These are phyloP conservation scores for Naganishia liquefaciens DNA, from an alignment of 1,284 basidiomycete species.

Conservation along the genomic window DNA sequence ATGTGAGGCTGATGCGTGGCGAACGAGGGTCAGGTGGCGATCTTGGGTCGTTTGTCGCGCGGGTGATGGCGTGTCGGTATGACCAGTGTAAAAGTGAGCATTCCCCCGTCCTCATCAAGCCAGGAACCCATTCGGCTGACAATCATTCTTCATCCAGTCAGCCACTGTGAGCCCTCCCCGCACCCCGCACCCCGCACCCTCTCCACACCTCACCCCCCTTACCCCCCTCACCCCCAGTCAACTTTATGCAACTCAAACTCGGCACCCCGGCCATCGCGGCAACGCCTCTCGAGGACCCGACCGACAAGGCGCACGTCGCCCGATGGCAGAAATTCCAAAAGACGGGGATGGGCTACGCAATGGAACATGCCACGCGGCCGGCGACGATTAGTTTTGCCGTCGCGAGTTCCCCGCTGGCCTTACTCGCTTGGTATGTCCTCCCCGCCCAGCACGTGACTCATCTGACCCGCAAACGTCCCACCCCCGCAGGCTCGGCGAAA, in stretches of 20 bases:
- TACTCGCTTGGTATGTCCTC: slow-evolving; percentile 50
- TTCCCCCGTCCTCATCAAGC: slow-evolving; percentile 41
- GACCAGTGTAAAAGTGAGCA: slow-evolving; percentile 44
- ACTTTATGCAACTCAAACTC: slow-evolving; percentile 27
- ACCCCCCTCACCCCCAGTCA: slow-evolving; percentile 12
- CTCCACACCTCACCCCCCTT: neutral
- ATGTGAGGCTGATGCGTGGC: neutral
- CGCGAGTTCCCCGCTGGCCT: slow-evolving; percentile 50
- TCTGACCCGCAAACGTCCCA: too few relatives aligned
- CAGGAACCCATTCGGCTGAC: slow-evolving; percentile 44
- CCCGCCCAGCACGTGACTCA: neutral
- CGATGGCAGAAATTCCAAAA: slow-evolving; percentile 39
- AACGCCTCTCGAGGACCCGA: slow-evolving; percentile 27
- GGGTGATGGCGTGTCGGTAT: slow-evolving; percentile 36
- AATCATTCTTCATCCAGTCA: slow-evolving; percentile 48
- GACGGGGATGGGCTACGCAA: slow-evolving; percentile 40
- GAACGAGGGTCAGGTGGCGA: slow-evolving; percentile 38
- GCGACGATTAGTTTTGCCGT: slow-evolving; percentile 53
- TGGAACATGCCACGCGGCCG: slow-evolving; percentile 49
- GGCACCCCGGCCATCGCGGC: slow-evolving; percentile 25
- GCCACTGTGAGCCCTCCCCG: slow-evolving; percentile 38
- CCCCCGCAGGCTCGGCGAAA: slow-evolving; percentile 53
- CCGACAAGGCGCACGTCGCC: slow-evolving; percentile 38
- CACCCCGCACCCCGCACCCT: too few relatives aligned
- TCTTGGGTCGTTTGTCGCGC: slow-evolving; percentile 44